Evolutionary conservation across 331 rosid genomes (phyloP), one percentile per base, ranked within the genome.

Genomic region (Quercus lobata): DNA sequence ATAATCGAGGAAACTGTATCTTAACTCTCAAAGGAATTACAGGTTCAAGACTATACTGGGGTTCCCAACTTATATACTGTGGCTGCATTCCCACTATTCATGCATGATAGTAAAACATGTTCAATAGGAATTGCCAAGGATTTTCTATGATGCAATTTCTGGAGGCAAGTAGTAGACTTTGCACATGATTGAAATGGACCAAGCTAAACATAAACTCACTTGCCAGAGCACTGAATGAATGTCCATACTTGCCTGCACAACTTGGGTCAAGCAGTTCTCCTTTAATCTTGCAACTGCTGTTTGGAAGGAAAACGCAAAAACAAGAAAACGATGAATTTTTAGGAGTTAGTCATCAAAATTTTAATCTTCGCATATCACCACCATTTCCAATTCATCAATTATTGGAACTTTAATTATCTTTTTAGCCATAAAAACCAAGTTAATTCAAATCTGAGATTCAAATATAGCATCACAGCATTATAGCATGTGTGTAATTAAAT

Each of bases 201-300:
- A 16, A 68, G 44, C 76, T 55, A 24, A 21, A 11, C 52, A 19
- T 3, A 24, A 34, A 27, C 66, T n/a, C 62, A 37, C 60, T 56
- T 60, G 68, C 30, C 17, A 32, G 52, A 63, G n/a, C 17, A 15
- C 52, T 34, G 1, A 8, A 3, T 32, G 4, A 12, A 66, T 30
- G 15, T 18, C 24, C 52, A 7, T 32, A 25, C 78, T n/a, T 30
- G 49, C 37, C 83, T 22, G 16, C 78, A 53, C 66, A 57, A 35
- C 55, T 57, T 55, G 71, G 71, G 9, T 82, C 78, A 87, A 8
- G 75, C 21, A 1, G 80, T 85, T 82, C 84, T 85, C 78, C 87
- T 83, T 77, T 29, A 76, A 16, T 75, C 34, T 72, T 78, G 73
- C 49, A 9, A 9, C 53, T 73, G 80, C 73, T 75, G 74, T 52